Evolutionary conservation across 805 yeast genomes (phyloP).

Genomic region (Saccharomyces cerevisiae): DNA sequence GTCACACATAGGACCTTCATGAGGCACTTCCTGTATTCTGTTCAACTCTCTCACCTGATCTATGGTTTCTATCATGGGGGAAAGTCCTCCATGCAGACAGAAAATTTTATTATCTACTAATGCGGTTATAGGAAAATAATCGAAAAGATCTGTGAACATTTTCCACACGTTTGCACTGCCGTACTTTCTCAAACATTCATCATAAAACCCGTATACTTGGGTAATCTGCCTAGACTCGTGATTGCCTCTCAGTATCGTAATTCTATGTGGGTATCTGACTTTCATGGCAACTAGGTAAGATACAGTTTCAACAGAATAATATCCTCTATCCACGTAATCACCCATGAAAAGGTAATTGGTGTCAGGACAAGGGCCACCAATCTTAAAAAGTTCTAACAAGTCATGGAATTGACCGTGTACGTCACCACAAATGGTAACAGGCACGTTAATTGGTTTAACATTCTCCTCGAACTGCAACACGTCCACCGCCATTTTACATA

Average conservation of each 20-base stretch:
- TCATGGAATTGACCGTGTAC: slow-evolving; percentile 96
- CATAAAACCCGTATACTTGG: slow-evolving; percentile 92
- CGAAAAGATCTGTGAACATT: slow-evolving; percentile 82
- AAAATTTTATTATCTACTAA: slow-evolving; percentile 83
- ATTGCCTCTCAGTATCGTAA: slow-evolving; percentile 87
- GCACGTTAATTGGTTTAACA: slow-evolving; percentile 90
- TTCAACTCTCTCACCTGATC: slow-evolving; percentile 88
- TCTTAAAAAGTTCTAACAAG: slow-evolving; percentile 83
- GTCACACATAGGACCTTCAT: slow-evolving; percentile 97
- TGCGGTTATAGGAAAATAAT: slow-evolving; percentile 89
- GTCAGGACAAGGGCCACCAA: slow-evolving; percentile 90
- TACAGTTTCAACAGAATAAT: slow-evolving; percentile 85
- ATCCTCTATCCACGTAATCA: slow-evolving; percentile 81
- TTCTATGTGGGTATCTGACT: slow-evolving; percentile 83
- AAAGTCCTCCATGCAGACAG: slow-evolving; percentile 90
- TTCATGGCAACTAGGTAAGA: slow-evolving; percentile 84
- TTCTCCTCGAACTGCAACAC: slow-evolving; percentile 86
- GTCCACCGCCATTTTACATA: slow-evolving; percentile 87
- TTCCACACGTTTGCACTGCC: slow-evolving; percentile 94
- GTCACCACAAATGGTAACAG: slow-evolving; percentile 96
- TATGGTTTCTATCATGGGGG: slow-evolving; percentile 88
- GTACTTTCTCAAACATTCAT: slow-evolving; percentile 87
- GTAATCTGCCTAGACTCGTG: slow-evolving; percentile 95
- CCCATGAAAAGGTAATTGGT: slow-evolving; percentile 86
- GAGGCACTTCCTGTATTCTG: slow-evolving; percentile 93